Conservation (phyloP, 2,329 filamentous ascomycete species). For the Talaromyces sp. region DNA sequence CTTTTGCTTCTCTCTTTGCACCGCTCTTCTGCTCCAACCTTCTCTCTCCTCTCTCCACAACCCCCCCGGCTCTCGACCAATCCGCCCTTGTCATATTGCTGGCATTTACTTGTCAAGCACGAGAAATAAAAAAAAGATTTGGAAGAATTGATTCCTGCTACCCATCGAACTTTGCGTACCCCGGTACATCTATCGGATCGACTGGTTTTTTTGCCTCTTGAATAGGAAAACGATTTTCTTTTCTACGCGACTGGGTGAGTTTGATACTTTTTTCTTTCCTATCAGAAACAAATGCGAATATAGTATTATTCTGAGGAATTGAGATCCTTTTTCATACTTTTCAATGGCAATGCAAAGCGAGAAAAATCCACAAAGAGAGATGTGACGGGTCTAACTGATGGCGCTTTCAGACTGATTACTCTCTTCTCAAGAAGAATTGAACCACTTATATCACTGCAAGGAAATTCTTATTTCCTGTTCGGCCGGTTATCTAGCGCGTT, state of each 20-base stretch:
- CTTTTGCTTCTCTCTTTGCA: slow-evolving; percentile 11
- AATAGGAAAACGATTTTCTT: neutral
- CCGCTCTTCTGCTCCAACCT: slow-evolving; percentile 19
- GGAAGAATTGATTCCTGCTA: slow-evolving; percentile 26
- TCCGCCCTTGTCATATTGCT: slow-evolving; percentile 31
- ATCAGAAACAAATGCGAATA: neutral
- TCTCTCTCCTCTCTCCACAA: slow-evolving; percentile 23
- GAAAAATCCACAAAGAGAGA: neutral
- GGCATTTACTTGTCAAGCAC: slow-evolving; percentile 51
- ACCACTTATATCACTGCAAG: neutral
- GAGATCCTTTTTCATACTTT: too few relatives aligned
- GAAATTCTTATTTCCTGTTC: neutral
- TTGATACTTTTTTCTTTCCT: neutral
- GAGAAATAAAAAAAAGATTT: slow-evolving; percentile 26
- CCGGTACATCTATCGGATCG: neutral
- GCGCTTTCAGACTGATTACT: neutral
- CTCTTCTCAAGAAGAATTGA: neutral
- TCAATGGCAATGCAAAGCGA: neutral
- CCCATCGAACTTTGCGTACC: neutral
- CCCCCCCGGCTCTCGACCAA: slow-evolving; percentile 21
- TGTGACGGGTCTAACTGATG: neutral
- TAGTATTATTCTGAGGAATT: too few relatives aligned
- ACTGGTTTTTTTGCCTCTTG: neutral
- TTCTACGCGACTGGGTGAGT: neutral
- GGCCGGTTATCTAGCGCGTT: neutral